Evolutionary conservation across 257 asterid species (phyloP), one percentile per base, ranked within the genome.

Genomic region (Fraxinus anomala): DNA sequence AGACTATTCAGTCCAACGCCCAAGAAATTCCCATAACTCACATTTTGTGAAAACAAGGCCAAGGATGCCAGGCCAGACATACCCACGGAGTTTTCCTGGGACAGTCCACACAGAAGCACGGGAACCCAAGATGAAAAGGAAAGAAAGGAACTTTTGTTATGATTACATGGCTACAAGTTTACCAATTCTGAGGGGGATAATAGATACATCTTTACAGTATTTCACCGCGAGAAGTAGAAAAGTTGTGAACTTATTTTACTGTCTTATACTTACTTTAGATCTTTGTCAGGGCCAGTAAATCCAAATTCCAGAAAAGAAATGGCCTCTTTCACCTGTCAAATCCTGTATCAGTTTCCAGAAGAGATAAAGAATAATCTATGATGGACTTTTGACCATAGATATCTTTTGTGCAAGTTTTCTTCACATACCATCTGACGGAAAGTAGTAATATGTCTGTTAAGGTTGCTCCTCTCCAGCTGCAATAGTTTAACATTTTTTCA

Each of bases 381-480:
- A 73, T 39, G 24, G 39, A 73, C 23, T 79, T 76, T 66, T 34
- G 40, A 33, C 26, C 5, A 82, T 69, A 79, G 77, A 24, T 70
- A 34, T 36, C 72, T 40, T 80, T 68, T 36, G 13, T 39, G 9
- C 17, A 68, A 76, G 75, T 36, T 59, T 21, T 72, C 61, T 61
- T 74, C 72, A 77, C 89, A 66, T 81, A 95, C 99, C 97, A 93
- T 73, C 73, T 85, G 80, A 74, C 82, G 51, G 80, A 96, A 85
- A 71, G 83, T 37, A 78, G 92, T 89, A 83, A 92, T 72, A 63
- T 51, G 76, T 80, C 28, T 80, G 86, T 89, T 75, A 28, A 96
- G 91, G 84, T 86, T 85, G 91, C 97, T 92, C 76, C 78, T 83
- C 86, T 89, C 92, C 83, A 93, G 74, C 99, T 96, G 97, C 88